Conservation (phyloP, 352 stramenopile species). For the Pythium periplocum region DNA sequence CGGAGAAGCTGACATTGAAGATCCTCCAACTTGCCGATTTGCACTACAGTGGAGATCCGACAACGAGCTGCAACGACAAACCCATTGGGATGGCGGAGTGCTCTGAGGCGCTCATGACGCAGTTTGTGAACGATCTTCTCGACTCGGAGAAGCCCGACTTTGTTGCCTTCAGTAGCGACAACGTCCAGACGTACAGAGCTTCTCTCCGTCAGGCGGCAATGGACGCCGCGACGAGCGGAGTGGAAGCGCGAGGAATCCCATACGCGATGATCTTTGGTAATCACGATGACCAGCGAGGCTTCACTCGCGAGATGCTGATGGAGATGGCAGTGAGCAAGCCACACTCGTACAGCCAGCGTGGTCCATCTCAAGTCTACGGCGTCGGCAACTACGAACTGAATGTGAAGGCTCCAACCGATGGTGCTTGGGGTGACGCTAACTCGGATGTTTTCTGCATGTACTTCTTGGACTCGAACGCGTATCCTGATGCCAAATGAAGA, state of each 20-base stretch:
- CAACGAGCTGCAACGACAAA: slow-evolving; percentile 21
- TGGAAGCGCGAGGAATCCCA: slow-evolving; percentile 39
- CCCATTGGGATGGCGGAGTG: slow-evolving; percentile 18
- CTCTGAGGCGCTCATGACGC: slow-evolving; percentile 37
- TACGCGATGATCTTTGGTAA: slow-evolving; percentile 63
- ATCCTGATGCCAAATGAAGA: slow-evolving; percentile 19
- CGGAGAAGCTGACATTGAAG: slow-evolving; percentile 33
- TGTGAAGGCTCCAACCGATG: slow-evolving; percentile 31
- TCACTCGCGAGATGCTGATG: slow-evolving; percentile 37
- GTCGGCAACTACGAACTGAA: slow-evolving; percentile 65
- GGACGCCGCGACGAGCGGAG: slow-evolving; percentile 23
- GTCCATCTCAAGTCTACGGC: slow-evolving; percentile 36
- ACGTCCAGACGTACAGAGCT: slow-evolving; percentile 31
- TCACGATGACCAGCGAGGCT: slow-evolving; percentile 47
- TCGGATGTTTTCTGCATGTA: slow-evolving; percentile 58
- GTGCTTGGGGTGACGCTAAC: slow-evolving; percentile 29
- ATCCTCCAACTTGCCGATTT: slow-evolving; percentile 69
- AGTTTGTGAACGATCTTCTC: slow-evolving; percentile 50
- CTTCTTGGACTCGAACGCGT: slow-evolving; percentile 52
- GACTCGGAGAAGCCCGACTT: slow-evolving; percentile 60
- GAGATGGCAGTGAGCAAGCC: slow-evolving; percentile 25
- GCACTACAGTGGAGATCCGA: slow-evolving; percentile 42
- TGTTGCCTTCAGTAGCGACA: slow-evolving; percentile 61
- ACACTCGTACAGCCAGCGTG: slow-evolving; percentile 42
- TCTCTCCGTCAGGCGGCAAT: slow-evolving; percentile 26